Evolutionary conservation across 257 asterid species (phyloP).

Genomic region (Solanum chmielewskii): DNA sequence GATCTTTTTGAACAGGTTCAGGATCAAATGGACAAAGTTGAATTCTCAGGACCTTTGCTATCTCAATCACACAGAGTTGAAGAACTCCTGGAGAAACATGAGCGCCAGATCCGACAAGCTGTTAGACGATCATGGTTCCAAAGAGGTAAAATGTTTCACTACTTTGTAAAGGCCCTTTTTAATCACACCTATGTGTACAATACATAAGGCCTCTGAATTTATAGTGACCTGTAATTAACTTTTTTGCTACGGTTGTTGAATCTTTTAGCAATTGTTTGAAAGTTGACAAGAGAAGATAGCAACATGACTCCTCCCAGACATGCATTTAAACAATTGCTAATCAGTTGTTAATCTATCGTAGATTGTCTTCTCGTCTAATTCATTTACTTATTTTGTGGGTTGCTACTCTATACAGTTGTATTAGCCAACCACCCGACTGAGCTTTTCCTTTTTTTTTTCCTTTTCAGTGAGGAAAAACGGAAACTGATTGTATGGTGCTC

Average conservation of each 20-base stretch:
- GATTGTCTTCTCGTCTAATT: background rate
- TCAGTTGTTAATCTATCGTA: background rate
- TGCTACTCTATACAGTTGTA: background rate
- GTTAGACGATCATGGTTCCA: slow-evolving; percentile 96
- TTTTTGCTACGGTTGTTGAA: background rate
- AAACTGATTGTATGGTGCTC: background rate
- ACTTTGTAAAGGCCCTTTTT: background rate
- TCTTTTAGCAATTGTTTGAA: background rate
- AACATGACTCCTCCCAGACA: background rate
- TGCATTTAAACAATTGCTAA: background rate
- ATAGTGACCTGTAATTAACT: background rate
- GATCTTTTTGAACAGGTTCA: slow-evolving; percentile 42
- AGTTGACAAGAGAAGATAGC: background rate
- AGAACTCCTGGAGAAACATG: slow-evolving; percentile 81
- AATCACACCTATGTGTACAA: background rate
- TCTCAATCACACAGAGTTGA: slow-evolving; percentile 72
- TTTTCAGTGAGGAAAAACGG: background rate
- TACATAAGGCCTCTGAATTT: background rate
- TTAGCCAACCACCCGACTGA: background rate
- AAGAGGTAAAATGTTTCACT: slow-evolving; percentile 36
- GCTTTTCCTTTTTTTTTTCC: background rate
- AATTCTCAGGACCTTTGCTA: slow-evolving; percentile 87
- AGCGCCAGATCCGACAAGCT: slow-evolving; percentile 94
- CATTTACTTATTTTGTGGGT: background rate
- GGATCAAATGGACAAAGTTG: slow-evolving; percentile 83